Evolutionary conservation across 1,139 yeast genomes (phyloP).

Genomic region (Arxiozyma slooffiae): DNA sequence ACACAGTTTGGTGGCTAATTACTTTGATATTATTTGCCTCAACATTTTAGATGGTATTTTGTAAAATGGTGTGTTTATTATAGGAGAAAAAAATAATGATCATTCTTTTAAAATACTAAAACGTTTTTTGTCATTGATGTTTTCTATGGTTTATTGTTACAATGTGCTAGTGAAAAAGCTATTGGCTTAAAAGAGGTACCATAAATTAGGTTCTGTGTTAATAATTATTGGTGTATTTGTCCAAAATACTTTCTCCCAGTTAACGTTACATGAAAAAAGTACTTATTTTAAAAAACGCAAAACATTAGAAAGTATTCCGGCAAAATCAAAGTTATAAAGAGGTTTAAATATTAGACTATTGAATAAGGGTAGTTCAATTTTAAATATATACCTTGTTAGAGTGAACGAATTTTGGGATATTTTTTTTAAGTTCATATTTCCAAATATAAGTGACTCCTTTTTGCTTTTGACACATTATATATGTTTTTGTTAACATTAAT

Average conservation of each 20-base stretch:
- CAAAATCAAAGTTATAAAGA: conserved; percentile 14
- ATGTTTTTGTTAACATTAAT: conserved; percentile 19
- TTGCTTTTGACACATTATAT: conserved; percentile 32
- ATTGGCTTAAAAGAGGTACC: conserved; percentile 21
- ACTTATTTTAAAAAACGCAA: conserved; percentile 15
- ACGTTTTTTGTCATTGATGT: conserved; percentile 39
- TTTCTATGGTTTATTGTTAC: conserved; percentile 35
- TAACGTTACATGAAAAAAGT: conserved; percentile 23
- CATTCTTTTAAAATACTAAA: conserved; percentile 32
- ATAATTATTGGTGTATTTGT: conserved; percentile 31
- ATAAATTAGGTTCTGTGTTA: conserved; percentile 22
- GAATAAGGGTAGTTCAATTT: conserved; percentile 30
- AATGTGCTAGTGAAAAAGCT: conserved; percentile 39
- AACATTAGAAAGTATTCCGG: conserved; percentile 4
- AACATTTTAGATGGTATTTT: conserved; percentile 38
- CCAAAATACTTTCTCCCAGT: conserved; percentile 35
- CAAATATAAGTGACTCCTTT: conserved; percentile 34
- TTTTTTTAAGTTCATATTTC: conserved; percentile 31
- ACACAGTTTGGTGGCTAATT: no score
- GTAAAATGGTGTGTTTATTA: conserved; percentile 30
- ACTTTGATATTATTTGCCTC: conserved; percentile 37
- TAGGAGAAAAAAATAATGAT: conserved; percentile 29
- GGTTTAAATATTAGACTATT: conserved; percentile 23
- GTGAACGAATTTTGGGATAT: conserved; percentile 36
- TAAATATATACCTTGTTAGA: conserved; percentile 37